Evolutionary conservation across 2,329 filamentous ascomycete species (phyloP).

Genomic region (Colletotrichum simmondsii): DNA sequence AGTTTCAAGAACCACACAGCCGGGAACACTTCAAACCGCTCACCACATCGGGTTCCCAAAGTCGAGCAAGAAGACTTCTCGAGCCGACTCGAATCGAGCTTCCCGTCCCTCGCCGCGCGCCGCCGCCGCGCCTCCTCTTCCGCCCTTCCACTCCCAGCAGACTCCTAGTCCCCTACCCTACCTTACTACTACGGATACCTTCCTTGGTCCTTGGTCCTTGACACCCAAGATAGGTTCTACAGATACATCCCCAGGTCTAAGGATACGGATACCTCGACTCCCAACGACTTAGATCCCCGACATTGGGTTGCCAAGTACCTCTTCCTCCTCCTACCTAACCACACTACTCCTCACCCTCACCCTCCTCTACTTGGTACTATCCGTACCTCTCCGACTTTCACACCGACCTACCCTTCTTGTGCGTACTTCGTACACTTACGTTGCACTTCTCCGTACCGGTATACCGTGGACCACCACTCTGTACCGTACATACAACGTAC

Average conservation of each 20-base stretch:
- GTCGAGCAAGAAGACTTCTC: not conserved
- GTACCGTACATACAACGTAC: not conserved
- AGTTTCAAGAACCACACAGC: constrained; percentile 34
- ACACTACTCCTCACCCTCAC: constrained; percentile 7
- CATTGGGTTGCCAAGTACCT: constrained; percentile 3
- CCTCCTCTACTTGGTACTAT: constrained; percentile 8
- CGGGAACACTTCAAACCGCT: constrained; percentile 32
- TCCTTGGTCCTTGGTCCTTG: not conserved
- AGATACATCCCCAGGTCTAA: not conserved
- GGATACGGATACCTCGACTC: not conserved
- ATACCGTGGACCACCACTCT: not conserved
- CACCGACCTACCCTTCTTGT: constrained; percentile 23
- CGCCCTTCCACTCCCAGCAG: not conserved
- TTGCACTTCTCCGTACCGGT: constrained; percentile 1
- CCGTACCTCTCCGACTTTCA: constrained; percentile 28
- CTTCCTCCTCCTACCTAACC: not conserved
- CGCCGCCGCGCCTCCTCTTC: constrained; percentile 8
- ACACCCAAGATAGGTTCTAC: constrained; percentile 12
- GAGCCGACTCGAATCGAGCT: not conserved
- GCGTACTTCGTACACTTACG: constrained; percentile 7
- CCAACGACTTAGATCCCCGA: constrained; percentile 3
- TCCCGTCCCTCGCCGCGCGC: constrained; percentile 2
- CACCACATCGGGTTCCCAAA: not conserved
- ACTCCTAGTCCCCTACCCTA: not conserved
- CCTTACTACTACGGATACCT: not conserved